These are phyloP conservation scores for Suillus cothurnatus DNA, from an alignment of 768 basidiomycete species.

Conservation along the genomic window DNA sequence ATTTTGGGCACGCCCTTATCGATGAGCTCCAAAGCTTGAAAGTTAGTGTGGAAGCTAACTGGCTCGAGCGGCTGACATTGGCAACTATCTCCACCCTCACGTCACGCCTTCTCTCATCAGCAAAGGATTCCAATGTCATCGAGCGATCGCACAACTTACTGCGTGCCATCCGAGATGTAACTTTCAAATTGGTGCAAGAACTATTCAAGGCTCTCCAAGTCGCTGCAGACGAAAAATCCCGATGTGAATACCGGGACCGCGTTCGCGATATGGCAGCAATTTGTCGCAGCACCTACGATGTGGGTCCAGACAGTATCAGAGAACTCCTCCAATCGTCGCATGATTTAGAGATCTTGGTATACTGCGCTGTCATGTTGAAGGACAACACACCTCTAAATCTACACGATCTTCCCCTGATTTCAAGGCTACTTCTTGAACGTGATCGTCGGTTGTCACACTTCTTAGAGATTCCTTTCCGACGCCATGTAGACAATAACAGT, in stretches of 20 bases:
- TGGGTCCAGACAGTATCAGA: background rate
- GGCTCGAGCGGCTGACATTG: slow-evolving; percentile 34
- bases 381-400: slow-evolving; percentile 29
- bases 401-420: slow-evolving; percentile 6
- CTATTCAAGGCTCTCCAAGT: slow-evolving; percentile 24
- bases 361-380: slow-evolving; percentile 36
- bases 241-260: slow-evolving; percentile 10
- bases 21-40: slow-evolving; percentile 34
- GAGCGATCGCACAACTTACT: slow-evolving; percentile 28
- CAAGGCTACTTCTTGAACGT: slow-evolving; percentile 29
- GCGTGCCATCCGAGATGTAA: slow-evolving; percentile 29
- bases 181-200: slow-evolving; percentile 39
- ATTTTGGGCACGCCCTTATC: slow-evolving; percentile 39
- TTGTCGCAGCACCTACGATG: slow-evolving; percentile 35
- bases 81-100: slow-evolving; percentile 32
- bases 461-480: slow-evolving; percentile 24
- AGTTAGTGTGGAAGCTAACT: slow-evolving; percentile 36
- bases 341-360: slow-evolving; percentile 34
- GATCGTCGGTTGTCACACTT: slow-evolving; percentile 34
- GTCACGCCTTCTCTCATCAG: slow-evolving; percentile 35
- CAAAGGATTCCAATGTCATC: slow-evolving; percentile 14
- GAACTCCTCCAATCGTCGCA: slow-evolving; percentile 22
- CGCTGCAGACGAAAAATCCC: background rate
- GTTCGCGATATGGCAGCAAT: slow-evolving; percentile 22
- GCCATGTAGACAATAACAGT: slow-evolving; percentile 14